Conservation (phyloP, 768 basidiomycete genomes). For the Pleurotus salmoneostramineus region DNA sequence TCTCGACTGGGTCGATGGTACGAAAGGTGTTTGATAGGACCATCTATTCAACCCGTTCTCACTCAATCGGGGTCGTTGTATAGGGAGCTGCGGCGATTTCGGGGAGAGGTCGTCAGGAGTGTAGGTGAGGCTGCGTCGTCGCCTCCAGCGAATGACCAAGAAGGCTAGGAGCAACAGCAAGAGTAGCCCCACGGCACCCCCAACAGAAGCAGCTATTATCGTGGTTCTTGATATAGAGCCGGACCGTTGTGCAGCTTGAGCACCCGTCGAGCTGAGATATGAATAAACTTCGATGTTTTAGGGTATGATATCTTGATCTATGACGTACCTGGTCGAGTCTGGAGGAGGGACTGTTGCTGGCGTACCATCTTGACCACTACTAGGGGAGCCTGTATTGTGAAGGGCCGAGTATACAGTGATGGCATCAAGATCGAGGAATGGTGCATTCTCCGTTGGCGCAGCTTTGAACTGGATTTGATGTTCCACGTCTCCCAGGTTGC, state of each 20-base stretch:
- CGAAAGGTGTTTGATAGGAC: constrained; percentile 12
- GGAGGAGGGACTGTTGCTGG: not conserved
- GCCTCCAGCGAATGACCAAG: constrained; percentile 22
- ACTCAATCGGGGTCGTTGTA: constrained; percentile 14
- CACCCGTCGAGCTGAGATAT: constrained; percentile 4
- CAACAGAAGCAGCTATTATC: constrained; percentile 20
- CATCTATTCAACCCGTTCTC: not conserved
- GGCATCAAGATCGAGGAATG: constrained; percentile 36
- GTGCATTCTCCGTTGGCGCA: not conserved
- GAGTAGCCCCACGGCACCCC: constrained; percentile 20
- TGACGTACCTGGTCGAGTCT: too few relatives aligned
- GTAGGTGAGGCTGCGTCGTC: constrained; percentile 26
- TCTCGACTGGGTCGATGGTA: constrained; percentile 10
- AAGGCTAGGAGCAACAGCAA: constrained; percentile 16
- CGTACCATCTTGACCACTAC: not conserved
- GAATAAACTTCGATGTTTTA: not conserved
- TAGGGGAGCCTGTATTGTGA: not conserved
- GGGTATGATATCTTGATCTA: too few relatives aligned
- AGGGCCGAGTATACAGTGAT: constrained; percentile 31
- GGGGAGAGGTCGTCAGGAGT: constrained; percentile 25
- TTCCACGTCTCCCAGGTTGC: constrained; percentile 29
- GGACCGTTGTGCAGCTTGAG: constrained; percentile 10
- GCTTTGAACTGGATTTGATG: constrained; percentile 27
- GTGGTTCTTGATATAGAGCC: constrained; percentile 17
- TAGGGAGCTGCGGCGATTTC: constrained; percentile 18